Conservation (phyloP, 2,329 filamentous ascomycete species). For the Alternaria panax region DNA sequence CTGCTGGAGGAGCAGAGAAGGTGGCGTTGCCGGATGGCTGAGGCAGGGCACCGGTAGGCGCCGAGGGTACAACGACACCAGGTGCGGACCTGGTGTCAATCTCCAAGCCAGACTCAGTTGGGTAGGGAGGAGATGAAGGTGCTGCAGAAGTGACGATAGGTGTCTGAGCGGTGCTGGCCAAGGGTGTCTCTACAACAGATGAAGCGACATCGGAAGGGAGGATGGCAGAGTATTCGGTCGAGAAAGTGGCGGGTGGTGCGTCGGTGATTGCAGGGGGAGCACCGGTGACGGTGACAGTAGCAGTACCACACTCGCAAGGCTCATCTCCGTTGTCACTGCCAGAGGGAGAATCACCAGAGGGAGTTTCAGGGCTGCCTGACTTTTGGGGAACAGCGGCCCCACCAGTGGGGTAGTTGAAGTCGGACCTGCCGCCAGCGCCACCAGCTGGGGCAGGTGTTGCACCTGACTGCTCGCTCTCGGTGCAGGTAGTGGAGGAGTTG, state of each 20-base stretch:
- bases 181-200: background rate
- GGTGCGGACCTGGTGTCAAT: conserved; percentile 40
- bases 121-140: conserved; percentile 25
- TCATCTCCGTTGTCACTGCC: conserved; percentile 14
- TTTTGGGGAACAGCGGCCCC: conserved; percentile 9
- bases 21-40: conserved; percentile 31
- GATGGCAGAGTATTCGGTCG: conserved; percentile 20
- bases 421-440: background rate
- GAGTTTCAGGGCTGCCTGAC: conserved; percentile 15
- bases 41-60: conserved; percentile 31
- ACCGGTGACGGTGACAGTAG: conserved; percentile 41
- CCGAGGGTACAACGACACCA: conserved; percentile 27
- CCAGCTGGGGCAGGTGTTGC: conserved; percentile 6
- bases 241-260: conserved; percentile 22
- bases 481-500: conserved; percentile 19
- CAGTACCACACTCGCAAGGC: conserved; percentile 37
- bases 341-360: conserved; percentile 5
- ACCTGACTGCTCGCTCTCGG: conserved; percentile 12
- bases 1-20: conserved; percentile 22
- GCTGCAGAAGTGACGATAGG: background rate
- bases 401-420: background rate
- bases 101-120: conserved; percentile 31
- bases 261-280: conserved; percentile 29
- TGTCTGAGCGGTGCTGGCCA: background rate
- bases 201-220: conserved; percentile 22